These are phyloP conservation scores for Camellia oleifera DNA, from an alignment of 179 eudicot species.

Conservation along the genomic window DNA sequence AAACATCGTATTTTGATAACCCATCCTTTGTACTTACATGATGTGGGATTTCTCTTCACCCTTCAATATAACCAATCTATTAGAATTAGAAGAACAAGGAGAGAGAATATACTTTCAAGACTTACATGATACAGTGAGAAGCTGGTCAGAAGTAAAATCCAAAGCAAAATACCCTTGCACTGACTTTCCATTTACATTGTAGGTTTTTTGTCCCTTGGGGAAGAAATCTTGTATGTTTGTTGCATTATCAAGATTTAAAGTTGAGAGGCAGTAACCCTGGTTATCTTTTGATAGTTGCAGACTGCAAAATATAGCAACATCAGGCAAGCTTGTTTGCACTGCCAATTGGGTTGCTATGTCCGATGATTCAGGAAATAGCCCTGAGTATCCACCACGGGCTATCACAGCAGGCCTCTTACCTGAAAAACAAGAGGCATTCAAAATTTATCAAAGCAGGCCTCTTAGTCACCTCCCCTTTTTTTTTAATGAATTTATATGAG, in stretches of 20 bases:
- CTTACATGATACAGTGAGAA: conserved; percentile 43
- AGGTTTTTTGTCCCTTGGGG: conserved; percentile 46
- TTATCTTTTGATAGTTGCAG: conserved; percentile 69
- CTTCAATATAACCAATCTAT: background rate
- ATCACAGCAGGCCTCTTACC: conserved; percentile 46
- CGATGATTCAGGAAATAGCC: conserved; percentile 58
- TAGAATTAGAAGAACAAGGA: background rate
- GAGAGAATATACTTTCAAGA: background rate
- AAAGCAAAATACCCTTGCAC: conserved; percentile 63
- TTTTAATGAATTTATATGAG: background rate
- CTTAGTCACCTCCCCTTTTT: background rate
- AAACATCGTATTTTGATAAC: too few relatives aligned
- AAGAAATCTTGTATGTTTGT: conserved; percentile 38
- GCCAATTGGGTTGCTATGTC: conserved; percentile 39
- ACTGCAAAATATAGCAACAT: conserved; percentile 50
- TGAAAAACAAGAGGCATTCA: conserved; percentile 4
- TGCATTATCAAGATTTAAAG: conserved; percentile 49
- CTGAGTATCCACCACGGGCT: conserved; percentile 60
- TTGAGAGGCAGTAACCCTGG: conserved; percentile 54
- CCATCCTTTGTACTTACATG: too few relatives aligned
- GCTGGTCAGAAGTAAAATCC: conserved; percentile 46
- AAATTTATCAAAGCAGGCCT: background rate
- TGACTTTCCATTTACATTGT: conserved; percentile 60
- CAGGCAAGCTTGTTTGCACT: conserved; percentile 32
- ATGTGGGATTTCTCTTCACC: too few relatives aligned